A percentile compares a stretch with the other conserved stretches of the same genome.
Evolutionary conservation across 495 filamentous ascomycete genomes (phyloP).

Genomic region (Articulospora tetracladia): DNA sequence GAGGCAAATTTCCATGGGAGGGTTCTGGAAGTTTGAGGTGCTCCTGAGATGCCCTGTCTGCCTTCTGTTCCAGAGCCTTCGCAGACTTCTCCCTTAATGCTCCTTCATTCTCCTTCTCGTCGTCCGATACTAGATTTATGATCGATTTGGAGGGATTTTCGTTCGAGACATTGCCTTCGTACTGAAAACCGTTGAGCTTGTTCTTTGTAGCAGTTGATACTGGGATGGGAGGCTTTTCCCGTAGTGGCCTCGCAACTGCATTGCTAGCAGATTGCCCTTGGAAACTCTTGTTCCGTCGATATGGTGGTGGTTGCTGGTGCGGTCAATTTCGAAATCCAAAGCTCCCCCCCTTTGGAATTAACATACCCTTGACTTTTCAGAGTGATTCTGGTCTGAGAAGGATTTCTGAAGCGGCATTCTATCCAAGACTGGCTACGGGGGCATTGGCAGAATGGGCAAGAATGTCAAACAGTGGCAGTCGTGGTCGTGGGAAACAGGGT

Average conservation of each 20-base stretch:
- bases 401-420: conserved; percentile 48
- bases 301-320: conserved; percentile 36
- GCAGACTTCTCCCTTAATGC: background rate
- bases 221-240: conserved; percentile 27
- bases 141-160: conserved; percentile 6
- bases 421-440: background rate
- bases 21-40: conserved; percentile 11
- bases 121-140: conserved; percentile 9
- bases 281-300: conserved; percentile 45
- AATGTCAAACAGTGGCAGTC: background rate
- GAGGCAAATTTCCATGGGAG: conserved; percentile 40
- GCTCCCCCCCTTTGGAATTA: background rate
- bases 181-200: conserved; percentile 47
- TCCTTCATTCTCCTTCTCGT: conserved; percentile 22
- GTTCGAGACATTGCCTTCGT: conserved; percentile 16
- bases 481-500: background rate
- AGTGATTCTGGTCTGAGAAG: conserved; percentile 41
- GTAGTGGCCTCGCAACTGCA: conserved; percentile 20
- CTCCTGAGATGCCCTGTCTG: background rate
- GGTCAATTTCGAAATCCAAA: background rate
- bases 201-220: conserved; percentile 45
- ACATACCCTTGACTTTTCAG: conserved; percentile 19
- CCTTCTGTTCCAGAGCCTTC: background rate
- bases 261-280: conserved; percentile 20
- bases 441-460: background rate